These are phyloP conservation scores for Agrocybe praecox DNA, from an alignment of 768 basidiomycete species.

Conservation along the genomic window DNA sequence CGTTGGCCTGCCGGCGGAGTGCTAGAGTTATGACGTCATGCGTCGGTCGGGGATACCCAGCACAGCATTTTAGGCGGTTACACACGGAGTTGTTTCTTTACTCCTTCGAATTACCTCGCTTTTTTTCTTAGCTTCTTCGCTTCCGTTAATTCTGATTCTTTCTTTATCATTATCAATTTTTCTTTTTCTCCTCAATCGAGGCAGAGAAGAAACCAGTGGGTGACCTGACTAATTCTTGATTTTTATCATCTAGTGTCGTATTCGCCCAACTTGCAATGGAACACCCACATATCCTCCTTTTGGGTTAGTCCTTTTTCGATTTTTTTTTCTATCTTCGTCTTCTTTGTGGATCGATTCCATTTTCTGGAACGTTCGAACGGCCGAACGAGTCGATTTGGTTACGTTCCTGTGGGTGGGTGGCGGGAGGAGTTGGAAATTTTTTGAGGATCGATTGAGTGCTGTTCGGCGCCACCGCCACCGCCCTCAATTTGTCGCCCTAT, in stretches of 20 bases:
- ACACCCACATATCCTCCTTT: conserved; percentile 90
- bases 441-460: too few relatives aligned
- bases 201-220: not conserved
- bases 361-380: too few relatives aligned
- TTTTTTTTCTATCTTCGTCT: not conserved
- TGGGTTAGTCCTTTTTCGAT: conserved; percentile 49
- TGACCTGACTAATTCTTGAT: conserved; percentile 9
- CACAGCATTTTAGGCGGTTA: not conserved
- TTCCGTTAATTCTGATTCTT: not conserved
- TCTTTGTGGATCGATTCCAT: not conserved
- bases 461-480: too few relatives aligned
- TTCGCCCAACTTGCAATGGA: conserved; percentile 98
- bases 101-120: not conserved
- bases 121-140: not conserved
- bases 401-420: too few relatives aligned
- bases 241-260: conserved; percentile 64
- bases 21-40: too few relatives aligned
- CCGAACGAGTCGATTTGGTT: too few relatives aligned
- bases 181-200: not conserved
- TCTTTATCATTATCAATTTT: not conserved
- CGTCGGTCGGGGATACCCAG: too few relatives aligned
- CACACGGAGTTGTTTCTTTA: not conserved
- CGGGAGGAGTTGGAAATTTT: too few relatives aligned
- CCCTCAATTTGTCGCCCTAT: too few relatives aligned
- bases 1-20: too few relatives aligned